Conservation (phyloP, 352 stramenopile species). For the Phytophthora pisi region DNA sequence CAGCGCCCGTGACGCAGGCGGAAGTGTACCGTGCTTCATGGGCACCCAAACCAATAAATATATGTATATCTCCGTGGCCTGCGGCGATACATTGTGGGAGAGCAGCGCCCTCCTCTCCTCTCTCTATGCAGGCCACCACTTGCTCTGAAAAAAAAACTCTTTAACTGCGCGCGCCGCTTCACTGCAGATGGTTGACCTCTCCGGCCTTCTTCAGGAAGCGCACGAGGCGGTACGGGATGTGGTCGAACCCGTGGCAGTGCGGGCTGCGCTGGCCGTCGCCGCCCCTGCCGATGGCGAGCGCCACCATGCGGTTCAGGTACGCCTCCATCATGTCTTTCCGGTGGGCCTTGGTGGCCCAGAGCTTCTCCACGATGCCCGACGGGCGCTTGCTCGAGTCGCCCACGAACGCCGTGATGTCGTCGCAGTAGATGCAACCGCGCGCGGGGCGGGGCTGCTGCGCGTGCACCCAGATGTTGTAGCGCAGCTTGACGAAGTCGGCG, state of each 20-base stretch:
- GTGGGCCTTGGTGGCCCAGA: slow-evolving; percentile 36
- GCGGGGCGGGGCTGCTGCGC: slow-evolving; percentile 38
- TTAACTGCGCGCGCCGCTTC: slow-evolving; percentile 3
- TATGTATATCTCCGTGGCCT: slow-evolving; percentile 7
- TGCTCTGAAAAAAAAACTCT: neutral
- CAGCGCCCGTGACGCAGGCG: too few species aligned
- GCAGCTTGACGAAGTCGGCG: slow-evolving; percentile 47
- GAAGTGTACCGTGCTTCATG: too few species aligned
- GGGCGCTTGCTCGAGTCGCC: slow-evolving; percentile 36
- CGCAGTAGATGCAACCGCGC: slow-evolving; percentile 43
- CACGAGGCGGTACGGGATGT: slow-evolving; percentile 46
- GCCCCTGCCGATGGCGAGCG: slow-evolving; percentile 35
- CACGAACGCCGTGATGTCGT: slow-evolving; percentile 43
- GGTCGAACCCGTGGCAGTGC: slow-evolving; percentile 45
- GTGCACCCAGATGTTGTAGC: slow-evolving; percentile 48
- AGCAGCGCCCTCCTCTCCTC: neutral
- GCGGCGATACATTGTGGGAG: neutral
- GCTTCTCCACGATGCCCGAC: slow-evolving; percentile 35
- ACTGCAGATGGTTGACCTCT: slow-evolving; percentile 34
- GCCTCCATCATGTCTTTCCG: slow-evolving; percentile 38
- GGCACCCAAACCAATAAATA: slow-evolving; percentile 35
- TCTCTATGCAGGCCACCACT: neutral
- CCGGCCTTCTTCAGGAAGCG: slow-evolving; percentile 41
- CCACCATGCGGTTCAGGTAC: slow-evolving; percentile 43
- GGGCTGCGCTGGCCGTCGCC: slow-evolving; percentile 40